Percentiles rank a stretch among this genome's conserved stretches.
Evolutionary conservation across 2,329 filamentous ascomycete genomes (phyloP).

Genomic region (Metarhizium rileyi): DNA sequence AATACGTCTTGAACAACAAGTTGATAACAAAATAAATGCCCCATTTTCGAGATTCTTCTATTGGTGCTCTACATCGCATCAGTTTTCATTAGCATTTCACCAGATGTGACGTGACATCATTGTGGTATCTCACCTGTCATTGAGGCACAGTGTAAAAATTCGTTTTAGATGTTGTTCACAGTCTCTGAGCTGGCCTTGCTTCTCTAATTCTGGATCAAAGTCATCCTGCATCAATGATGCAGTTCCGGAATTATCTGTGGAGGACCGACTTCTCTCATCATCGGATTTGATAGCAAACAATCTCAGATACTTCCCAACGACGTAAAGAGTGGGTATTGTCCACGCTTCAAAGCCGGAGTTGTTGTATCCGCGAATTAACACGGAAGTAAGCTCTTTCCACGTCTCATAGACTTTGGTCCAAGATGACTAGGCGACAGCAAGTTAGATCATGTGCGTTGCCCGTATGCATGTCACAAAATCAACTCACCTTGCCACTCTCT

Average conservation of each 20-base stretch:
- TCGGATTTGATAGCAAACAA: conserved; percentile 89
- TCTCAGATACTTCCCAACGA: conserved; percentile 76
- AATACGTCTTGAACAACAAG: conserved; percentile 95
- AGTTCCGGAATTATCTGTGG: conserved; percentile 26
- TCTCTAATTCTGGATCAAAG: conserved; percentile 63
- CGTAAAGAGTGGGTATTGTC: conserved; percentile 87
- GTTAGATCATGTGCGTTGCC: conserved; percentile 9
- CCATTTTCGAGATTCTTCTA: conserved; percentile 94
- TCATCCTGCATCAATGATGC: conserved; percentile 62
- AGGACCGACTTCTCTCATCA: conserved; percentile 43
- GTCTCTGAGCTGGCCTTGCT: conserved; percentile 81
- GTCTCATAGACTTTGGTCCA: conserved; percentile 78
- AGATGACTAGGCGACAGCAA: conserved; percentile 34
- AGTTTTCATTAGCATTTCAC: conserved; percentile 1
- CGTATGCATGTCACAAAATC: background rate
- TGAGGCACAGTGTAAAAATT: conserved; percentile 84
- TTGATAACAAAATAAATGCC: conserved; percentile 93
- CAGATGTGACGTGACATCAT: too few relatives aligned
- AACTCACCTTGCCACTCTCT: conserved; percentile 26
- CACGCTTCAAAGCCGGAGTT: conserved; percentile 71
- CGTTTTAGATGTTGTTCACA: conserved; percentile 83
- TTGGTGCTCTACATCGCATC: conserved; percentile 51
- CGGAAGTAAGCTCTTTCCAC: conserved; percentile 78
- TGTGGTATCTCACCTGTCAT: conserved; percentile 57
- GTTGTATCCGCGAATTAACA: conserved; percentile 72